Base-by-base conservation (phyloP, 2,329 filamentous ascomycete genomes). In the Aspergillus fructus region DNA sequence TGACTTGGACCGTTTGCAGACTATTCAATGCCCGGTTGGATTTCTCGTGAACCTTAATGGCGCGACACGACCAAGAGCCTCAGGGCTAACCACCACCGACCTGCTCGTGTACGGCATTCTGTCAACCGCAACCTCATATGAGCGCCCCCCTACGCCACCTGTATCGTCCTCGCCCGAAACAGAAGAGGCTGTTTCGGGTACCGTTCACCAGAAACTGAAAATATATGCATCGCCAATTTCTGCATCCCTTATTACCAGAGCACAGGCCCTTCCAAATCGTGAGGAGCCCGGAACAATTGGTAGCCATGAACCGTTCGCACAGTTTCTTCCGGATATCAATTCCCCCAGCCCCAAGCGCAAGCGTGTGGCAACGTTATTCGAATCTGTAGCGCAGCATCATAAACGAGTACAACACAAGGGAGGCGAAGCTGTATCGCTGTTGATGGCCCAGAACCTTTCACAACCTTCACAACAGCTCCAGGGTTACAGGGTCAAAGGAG, bases 281-380 rank as follows among this genome's bases (percentile, higher is more conserved):
- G 59, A 58, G n/a, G 71, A 66, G 49, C 53, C 65, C 6, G 52
- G 62, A 23, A 57, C 53, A 21, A 33, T 55, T 40, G 24, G 37
- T 34, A 53, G 52, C 8, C 39, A 62, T 58, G 64, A 59, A 34
- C 53, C 61, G 52, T 59, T 62, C 60, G 71, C 70, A 15, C 68
- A 76, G 41, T 77, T 77, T 45, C 66, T 77, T 13, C 73, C 70
- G 3, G 72, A 75, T 55, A 60, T 71, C 13, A 66, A 67, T 51
- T 75, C 74, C 2, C 73, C 73, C 4, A 77, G 73, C 45, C 74
- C 74, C 3, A 78, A 77, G 59, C 69, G 75, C 43, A 77, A 76
- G 62, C 70, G 75, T 37, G 73, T 77, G n/a, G 71, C 73, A 40
- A 76, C 69, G 1, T 65, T 78, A 2, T 78, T 78, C 45, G 74